Percentiles rank a stretch among this genome's conserved stretches.
These are phyloP conservation scores for Fusarium cicatricum DNA, from an alignment of 2,329 filamentous ascomycete species.

Conservation along the genomic window DNA sequence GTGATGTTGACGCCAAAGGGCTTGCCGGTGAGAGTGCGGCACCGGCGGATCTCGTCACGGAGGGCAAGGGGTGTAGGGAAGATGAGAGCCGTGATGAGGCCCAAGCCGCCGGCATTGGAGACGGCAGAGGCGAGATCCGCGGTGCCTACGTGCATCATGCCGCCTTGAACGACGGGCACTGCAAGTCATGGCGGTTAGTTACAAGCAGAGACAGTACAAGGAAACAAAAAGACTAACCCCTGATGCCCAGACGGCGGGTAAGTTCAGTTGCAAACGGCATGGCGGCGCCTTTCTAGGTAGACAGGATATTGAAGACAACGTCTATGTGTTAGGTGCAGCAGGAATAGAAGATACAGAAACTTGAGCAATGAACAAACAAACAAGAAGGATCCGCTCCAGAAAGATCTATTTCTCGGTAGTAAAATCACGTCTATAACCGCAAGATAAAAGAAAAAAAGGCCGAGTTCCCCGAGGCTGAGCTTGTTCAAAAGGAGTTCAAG, in stretches of 20 bases:
- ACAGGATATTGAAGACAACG: neutral
- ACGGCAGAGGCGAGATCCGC: constrained; percentile 80
- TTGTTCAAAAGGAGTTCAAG: neutral
- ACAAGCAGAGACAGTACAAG: neutral
- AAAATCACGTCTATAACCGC: constrained; percentile 1
- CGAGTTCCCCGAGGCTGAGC: constrained; percentile 18
- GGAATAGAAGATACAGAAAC: no score
- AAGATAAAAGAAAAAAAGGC: neutral
- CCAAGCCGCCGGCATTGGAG: constrained; percentile 82
- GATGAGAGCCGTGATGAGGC: constrained; percentile 87
- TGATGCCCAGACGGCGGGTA: constrained; percentile 66
- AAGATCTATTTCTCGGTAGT: neutral
- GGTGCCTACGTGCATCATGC: constrained; percentile 88
- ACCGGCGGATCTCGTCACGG: constrained; percentile 90
- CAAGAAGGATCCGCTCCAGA: neutral
- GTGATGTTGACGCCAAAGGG: constrained; percentile 97
- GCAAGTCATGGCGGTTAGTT: constrained; percentile 5
- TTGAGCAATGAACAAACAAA: neutral
- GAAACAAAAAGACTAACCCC: constrained; percentile 43
- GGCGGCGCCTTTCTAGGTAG: constrained; percentile 25
- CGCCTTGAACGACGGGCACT: constrained; percentile 86
- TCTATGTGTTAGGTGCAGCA: no score
- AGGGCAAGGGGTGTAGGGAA: constrained; percentile 92
- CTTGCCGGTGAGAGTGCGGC: constrained; percentile 77
- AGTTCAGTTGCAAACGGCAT: constrained; percentile 68